Conservation (phyloP, 176 grass and related monocot species). For the Aegilops umbellulata region DNA sequence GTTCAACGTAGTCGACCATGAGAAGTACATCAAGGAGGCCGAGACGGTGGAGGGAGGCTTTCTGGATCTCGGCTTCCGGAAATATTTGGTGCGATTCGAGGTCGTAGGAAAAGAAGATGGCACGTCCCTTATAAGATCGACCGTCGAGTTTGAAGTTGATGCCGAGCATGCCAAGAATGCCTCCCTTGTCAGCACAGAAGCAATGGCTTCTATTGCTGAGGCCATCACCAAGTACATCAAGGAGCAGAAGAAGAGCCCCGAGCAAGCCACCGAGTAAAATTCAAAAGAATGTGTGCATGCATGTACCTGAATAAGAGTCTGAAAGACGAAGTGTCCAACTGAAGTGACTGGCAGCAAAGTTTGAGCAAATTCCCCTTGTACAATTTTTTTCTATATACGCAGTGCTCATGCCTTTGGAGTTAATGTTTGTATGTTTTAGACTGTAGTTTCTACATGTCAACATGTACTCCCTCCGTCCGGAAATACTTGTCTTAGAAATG, state of each 20-base stretch:
- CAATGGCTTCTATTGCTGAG: neutral
- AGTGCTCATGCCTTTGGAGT: too few relatives aligned
- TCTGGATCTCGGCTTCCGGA: neutral
- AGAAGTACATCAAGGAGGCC: conserved; percentile 11
- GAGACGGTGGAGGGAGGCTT: neutral
- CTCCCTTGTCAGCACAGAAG: neutral
- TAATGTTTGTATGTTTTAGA: too few relatives aligned
- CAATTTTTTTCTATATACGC: too few relatives aligned
- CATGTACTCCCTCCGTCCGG: too few relatives aligned
- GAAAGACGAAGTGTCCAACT: too few relatives aligned
- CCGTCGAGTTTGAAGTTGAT: neutral
- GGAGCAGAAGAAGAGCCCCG: neutral
- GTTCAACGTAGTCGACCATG: neutral
- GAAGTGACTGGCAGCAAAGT: too few relatives aligned
- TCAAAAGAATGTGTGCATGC: too few relatives aligned
- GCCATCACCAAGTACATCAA: neutral
- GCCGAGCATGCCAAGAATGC: neutral
- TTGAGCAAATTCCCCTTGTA: too few relatives aligned
- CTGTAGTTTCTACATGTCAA: too few relatives aligned
- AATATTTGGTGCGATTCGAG: neutral
- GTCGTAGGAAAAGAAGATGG: neutral
- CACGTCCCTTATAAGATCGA: neutral
- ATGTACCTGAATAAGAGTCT: too few relatives aligned
- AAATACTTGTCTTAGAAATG: too few relatives aligned
- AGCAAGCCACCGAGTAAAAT: neutral